phyloP scores from a whole-genome alignment of 2,329 filamentous ascomycete species.

The Stachybotrys chartarum region DNA sequence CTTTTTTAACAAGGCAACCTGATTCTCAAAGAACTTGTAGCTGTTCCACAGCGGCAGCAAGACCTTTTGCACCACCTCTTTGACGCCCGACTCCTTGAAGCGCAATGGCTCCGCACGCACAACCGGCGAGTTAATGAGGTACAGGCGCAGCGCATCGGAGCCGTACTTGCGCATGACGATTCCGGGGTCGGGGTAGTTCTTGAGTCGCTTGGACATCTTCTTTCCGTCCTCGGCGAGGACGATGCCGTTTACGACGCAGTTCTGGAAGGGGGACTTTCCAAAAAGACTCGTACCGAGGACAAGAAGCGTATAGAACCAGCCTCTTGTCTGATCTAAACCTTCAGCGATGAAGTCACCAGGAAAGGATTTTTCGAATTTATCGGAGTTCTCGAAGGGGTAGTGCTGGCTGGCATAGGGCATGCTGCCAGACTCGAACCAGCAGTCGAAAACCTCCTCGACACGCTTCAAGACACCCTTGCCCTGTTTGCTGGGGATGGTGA shows the following conservation, averaged over 20 bases:
- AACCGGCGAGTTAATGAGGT: conserved; percentile 93
- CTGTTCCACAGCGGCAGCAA: conserved; percentile 91
- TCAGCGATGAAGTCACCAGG: conserved; percentile 94
- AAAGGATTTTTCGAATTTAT: conserved; percentile 72
- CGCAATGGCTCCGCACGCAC: conserved; percentile 84
- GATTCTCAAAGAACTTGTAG: conserved; percentile 92
- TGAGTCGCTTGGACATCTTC: conserved; percentile 96
- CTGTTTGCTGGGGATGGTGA: conserved; percentile 85
- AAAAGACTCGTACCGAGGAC: conserved; percentile 87
- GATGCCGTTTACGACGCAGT: conserved; percentile 94
- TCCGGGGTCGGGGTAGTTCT: conserved; percentile 88
- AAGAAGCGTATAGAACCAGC: conserved; percentile 93
- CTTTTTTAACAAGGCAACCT: conserved; percentile 82
- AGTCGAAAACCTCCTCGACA: conserved; percentile 87
- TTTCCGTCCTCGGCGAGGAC: conserved; percentile 92
- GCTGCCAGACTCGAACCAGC: conserved; percentile 93
- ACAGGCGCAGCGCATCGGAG: conserved; percentile 87
- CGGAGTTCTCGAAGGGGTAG: conserved; percentile 86
- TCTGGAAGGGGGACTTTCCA: conserved; percentile 79
- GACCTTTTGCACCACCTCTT: conserved; percentile 90
- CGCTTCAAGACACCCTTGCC: conserved; percentile 78
- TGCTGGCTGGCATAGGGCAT: conserved; percentile 92
- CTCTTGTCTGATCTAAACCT: conserved; percentile 85
- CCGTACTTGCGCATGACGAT: conserved; percentile 83
- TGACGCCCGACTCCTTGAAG: conserved; percentile 88